A percentile compares a stretch with the other conserved stretches of the same genome.
phyloP scores from a whole-genome alignment of 2,329 filamentous ascomycete genomes.

The Aureobasidium subglaciale region DNA sequence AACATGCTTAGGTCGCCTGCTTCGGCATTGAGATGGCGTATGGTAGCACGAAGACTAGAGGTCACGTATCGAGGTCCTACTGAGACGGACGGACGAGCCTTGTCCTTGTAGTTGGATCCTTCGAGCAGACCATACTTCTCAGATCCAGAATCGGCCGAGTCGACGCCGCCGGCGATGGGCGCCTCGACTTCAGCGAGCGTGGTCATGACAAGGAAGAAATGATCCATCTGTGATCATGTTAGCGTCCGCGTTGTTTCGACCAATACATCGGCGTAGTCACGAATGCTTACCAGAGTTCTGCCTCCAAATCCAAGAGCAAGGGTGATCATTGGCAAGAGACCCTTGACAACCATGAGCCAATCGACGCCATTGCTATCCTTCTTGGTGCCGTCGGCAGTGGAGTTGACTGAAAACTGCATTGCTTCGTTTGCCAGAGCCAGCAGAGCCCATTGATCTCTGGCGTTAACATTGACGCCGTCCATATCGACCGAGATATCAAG shows the following conservation, averaged over 20 bases:
- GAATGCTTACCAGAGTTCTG: background rate
- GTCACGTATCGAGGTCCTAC: background rate
- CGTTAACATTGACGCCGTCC: background rate
- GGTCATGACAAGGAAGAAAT: background rate
- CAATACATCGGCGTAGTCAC: background rate
- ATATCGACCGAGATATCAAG: background rate
- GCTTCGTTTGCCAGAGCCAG: background rate
- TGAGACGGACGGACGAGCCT: background rate
- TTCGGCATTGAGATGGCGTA: conserved; percentile 9
- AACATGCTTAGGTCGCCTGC: conserved; percentile 13
- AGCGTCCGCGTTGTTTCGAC: background rate
- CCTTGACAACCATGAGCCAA: background rate
- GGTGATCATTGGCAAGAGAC: background rate
- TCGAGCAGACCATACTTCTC: conserved; percentile 13
- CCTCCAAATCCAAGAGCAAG: background rate
- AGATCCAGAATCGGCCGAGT: background rate
- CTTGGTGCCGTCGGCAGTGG: background rate
- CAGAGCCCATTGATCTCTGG: background rate
- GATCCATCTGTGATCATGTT: background rate
- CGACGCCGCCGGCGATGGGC: background rate
- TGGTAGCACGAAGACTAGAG: conserved; percentile 13
- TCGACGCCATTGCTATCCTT: background rate
- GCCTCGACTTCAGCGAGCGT: conserved; percentile 1
- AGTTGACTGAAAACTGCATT: background rate
- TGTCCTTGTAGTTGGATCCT: conserved; percentile 1